phyloP scores from a whole-genome alignment of 2,329 filamentous ascomycete genomes.

The Monascus ruber region DNA sequence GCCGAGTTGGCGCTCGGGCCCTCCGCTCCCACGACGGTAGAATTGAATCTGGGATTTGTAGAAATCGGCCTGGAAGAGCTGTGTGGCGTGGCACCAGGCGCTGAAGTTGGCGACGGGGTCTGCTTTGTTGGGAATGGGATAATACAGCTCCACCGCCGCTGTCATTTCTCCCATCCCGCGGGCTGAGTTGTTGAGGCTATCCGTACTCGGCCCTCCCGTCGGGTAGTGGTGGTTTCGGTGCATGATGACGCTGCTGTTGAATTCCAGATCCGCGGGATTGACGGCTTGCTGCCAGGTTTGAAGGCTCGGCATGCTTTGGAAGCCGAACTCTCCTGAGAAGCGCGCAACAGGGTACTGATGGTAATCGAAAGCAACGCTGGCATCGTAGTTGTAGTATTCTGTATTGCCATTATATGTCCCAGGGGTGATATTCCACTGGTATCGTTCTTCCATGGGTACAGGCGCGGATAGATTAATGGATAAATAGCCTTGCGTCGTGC shows the following conservation, averaged over 20 bases:
- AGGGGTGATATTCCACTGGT: conserved; percentile 38
- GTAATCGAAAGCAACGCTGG: conserved; percentile 42
- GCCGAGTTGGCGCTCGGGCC: conserved; percentile 47
- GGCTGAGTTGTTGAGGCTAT: conserved; percentile 29
- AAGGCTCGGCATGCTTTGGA: conserved; percentile 50
- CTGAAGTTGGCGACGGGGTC: conserved; percentile 48
- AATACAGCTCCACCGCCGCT: conserved; percentile 43
- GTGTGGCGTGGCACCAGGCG: conserved; percentile 51
- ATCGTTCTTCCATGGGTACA: conserved; percentile 45
- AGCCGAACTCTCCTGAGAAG: conserved; percentile 55
- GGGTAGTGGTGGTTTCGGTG: conserved; percentile 52
- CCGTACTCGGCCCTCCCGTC: conserved; percentile 35
- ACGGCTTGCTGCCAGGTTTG: conserved; percentile 48
- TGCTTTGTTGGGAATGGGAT: conserved; percentile 43
- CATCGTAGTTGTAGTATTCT: conserved; percentile 50
- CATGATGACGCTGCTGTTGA: conserved; percentile 46
- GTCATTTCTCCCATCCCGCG: conserved; percentile 47
- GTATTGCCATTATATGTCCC: conserved; percentile 50
- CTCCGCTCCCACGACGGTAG: conserved; percentile 48
- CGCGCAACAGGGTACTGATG: conserved; percentile 46
- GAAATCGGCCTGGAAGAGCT: conserved; percentile 54
- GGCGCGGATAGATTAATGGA: conserved; percentile 42
- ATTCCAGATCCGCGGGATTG: conserved; percentile 39
- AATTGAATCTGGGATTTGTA: conserved; percentile 51
- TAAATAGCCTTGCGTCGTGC: conserved; percentile 49